These are phyloP conservation scores for Marchantia paleacea DNA, from an alignment of 225 moss, liverwort and hornwort genomes.

Conservation along the genomic window DNA sequence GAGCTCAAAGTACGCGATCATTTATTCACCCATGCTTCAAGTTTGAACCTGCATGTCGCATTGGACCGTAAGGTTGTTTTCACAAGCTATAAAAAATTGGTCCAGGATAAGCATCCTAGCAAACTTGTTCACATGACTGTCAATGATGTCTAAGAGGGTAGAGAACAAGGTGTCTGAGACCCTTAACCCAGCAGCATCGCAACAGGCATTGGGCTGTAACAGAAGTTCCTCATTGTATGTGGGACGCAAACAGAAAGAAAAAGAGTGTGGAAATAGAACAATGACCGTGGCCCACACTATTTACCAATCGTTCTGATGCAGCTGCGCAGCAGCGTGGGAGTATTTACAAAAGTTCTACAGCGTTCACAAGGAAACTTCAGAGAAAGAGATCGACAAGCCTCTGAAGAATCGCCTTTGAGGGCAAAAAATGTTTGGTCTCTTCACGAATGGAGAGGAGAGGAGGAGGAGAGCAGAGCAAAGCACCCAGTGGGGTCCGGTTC, in stretches of 20 bases:
- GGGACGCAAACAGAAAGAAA: background rate
- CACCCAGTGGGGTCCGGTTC: background rate
- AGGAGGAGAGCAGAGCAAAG: slow-evolving; percentile 19
- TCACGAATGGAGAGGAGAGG: slow-evolving; percentile 12
- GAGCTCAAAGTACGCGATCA: too few species aligned
- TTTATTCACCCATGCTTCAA: too few species aligned
- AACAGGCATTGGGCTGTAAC: background rate
- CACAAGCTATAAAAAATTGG: too few species aligned
- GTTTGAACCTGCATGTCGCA: too few species aligned
- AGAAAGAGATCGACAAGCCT: background rate
- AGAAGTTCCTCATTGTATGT: background rate
- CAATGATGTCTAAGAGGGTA: background rate
- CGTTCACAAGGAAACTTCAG: background rate
- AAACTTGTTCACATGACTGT: background rate
- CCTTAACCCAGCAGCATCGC: background rate
- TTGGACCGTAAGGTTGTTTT: too few species aligned
- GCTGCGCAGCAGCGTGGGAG: background rate
- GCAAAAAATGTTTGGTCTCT: slow-evolving; percentile 7
- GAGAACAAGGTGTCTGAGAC: background rate
- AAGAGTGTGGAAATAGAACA: background rate
- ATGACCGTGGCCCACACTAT: background rate
- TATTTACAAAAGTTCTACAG: slow-evolving; percentile 7
- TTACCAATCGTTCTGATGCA: background rate
- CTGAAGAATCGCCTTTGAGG: background rate
- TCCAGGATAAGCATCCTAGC: too few species aligned